A percentile compares a stretch with the other conserved stretches of the same genome.
Conservation (phyloP, 306 rosid genomes). For the Styphnolobium japonicum region DNA sequence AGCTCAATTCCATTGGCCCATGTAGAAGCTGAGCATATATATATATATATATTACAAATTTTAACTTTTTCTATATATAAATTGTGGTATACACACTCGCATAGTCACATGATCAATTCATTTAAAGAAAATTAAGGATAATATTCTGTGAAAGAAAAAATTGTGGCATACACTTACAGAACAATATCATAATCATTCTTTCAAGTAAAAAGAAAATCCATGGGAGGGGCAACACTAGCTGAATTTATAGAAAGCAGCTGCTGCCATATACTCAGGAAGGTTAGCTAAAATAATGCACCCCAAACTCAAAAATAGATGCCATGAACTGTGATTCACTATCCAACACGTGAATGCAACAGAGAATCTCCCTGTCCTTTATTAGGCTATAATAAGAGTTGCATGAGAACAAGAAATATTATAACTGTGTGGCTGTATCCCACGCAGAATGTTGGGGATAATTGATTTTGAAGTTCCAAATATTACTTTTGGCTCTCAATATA, state of each 20-base stretch:
- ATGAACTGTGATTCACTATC: not conserved
- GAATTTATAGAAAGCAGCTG: not conserved
- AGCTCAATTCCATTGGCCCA: no score
- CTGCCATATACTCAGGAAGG: not conserved
- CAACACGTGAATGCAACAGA: constrained; percentile 13
- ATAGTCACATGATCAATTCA: no score
- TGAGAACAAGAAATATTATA: not conserved
- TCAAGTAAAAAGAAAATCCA: not conserved
- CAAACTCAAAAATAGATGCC: not conserved
- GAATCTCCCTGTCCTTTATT: not conserved
- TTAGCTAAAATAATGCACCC: not conserved
- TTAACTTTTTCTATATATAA: no score
- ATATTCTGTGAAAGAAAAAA: no score
- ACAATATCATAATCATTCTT: no score
- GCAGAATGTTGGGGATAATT: no score
- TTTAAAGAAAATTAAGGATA: no score
- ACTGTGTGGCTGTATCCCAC: no score
- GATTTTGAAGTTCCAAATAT: not conserved
- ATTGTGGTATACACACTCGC: no score
- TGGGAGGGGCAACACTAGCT: not conserved
- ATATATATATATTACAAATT: no score
- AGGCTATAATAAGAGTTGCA: not conserved
- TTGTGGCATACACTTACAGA: no score
- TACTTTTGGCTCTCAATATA: not conserved
- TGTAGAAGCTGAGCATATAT: no score